Evolutionary conservation across 2,329 filamentous ascomycete genomes (phyloP).

Genomic region (Aspergillus calidoustus): DNA sequence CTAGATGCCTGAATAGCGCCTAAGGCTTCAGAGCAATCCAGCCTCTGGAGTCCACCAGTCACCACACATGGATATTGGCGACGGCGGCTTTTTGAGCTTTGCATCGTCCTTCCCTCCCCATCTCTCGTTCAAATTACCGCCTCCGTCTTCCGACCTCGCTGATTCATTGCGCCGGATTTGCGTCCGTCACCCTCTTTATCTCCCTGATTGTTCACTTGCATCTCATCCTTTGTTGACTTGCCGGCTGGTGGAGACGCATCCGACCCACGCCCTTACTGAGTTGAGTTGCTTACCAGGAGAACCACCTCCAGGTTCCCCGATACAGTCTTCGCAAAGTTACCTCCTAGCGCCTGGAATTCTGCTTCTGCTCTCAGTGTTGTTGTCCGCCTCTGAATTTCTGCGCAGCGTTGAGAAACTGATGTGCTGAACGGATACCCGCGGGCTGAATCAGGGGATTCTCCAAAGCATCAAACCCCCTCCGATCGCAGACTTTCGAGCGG

Average conservation of each 20-base stretch:
- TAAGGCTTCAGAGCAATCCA: constrained; percentile 8
- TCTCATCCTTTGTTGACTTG: constrained; percentile 18
- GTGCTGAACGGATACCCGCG: background rate
- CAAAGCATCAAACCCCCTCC: background rate
- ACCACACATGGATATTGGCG: background rate
- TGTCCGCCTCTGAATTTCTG: background rate
- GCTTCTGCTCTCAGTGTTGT: background rate
- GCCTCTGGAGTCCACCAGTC: background rate
- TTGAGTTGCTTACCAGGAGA: background rate
- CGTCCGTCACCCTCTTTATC: background rate
- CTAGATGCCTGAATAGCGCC: background rate
- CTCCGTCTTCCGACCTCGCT: background rate
- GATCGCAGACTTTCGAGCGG: background rate
- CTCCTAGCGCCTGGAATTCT: background rate
- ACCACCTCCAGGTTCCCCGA: constrained; percentile 6
- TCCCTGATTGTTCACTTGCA: constrained; percentile 8
- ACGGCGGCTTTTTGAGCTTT: constrained; percentile 6
- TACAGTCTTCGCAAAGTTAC: constrained; percentile 1
- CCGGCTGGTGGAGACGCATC: constrained; percentile 24
- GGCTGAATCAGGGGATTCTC: constrained; percentile 1
- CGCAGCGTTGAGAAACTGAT: constrained; percentile 1
- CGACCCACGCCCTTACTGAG: constrained; percentile 18
- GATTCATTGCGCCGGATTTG: background rate
- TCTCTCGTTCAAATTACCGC: background rate
- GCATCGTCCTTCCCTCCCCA: background rate